phyloP scores from a whole-genome alignment of 2,329 filamentous ascomycete species.

The Penicillium hordei region DNA sequence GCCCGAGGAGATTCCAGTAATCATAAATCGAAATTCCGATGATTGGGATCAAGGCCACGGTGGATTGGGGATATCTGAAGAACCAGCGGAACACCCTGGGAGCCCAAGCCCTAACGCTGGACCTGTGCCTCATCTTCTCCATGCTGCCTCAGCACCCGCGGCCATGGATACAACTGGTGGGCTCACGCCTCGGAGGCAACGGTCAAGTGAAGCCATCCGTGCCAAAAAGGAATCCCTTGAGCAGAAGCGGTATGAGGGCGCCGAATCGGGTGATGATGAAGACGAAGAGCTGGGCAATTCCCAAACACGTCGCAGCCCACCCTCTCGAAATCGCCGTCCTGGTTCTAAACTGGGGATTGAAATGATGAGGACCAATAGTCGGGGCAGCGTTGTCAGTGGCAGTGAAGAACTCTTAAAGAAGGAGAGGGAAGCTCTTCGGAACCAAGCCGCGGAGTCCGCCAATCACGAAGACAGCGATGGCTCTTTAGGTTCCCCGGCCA shows the following conservation, averaged over 20 bases:
- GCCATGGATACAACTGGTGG: constrained; percentile 55
- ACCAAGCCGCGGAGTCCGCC: constrained; percentile 22
- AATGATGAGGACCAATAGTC: constrained; percentile 96
- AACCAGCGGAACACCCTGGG: constrained; percentile 32
- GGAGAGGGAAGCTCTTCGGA: constrained; percentile 36
- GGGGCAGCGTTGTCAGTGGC: constrained; percentile 68
- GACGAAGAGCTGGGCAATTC: constrained; percentile 78
- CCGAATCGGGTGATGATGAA: constrained; percentile 90
- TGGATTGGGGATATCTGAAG: constrained; percentile 75
- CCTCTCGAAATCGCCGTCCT: constrained; percentile 58
- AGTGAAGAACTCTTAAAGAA: constrained; percentile 42
- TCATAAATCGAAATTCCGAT: constrained; percentile 70
- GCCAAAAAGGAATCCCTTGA: constrained; percentile 74
- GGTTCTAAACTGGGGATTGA: constrained; percentile 91
- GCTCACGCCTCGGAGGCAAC: constrained; percentile 58
- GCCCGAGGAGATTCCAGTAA: constrained; percentile 74
- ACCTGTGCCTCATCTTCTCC: constrained; percentile 56
- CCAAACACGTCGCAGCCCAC: constrained; percentile 52
- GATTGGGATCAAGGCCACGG: constrained; percentile 70
- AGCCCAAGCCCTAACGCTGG: constrained; percentile 28
- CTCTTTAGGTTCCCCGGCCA: constrained; percentile 23
- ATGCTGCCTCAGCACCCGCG: constrained; percentile 65
- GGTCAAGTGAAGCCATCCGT: constrained; percentile 71
- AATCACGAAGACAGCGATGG: constrained; percentile 26
- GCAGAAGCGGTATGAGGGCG: constrained; percentile 68